Base-by-base conservation (phyloP, 805 yeast genomes). In the Starmerella apis region DNA sequence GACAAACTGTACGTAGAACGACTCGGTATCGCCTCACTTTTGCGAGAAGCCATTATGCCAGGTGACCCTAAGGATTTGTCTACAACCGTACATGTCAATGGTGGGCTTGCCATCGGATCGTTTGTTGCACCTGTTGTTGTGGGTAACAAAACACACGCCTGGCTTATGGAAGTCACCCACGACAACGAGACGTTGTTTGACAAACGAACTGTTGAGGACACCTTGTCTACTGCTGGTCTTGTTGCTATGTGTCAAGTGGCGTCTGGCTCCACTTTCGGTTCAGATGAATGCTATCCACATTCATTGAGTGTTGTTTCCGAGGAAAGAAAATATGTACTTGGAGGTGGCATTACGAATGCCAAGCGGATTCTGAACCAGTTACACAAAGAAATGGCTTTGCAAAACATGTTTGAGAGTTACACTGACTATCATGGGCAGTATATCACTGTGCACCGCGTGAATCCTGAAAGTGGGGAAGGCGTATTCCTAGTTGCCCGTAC, bases 11-110 rank as follows among this genome's bases (percentile, higher is more conserved):
- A 84, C 63, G 96, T 90, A 13, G 95, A 90, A 66, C 73, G 94
- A 57, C 73, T 92, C 39, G 96, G 95, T 16, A 81, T 92, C 49
- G 83, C 86, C 35, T 81, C 95, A 3, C 72, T 92, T 57, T 83
- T 90, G 49, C 77, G 98, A 62, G 98, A 90, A 63, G 97, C 97
- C 0, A 90, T 92, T 95, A 96, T 87, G 68, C 92, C 96, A 1
- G 81, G 92, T 80, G 79, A 83, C 11, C 92, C 84, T 11, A 80
- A 77, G 33, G 97, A 90, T 62, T 73, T 90, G 28, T 86, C 96
- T 2, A 72, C 90, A 51, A 72, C 88, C 46, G 83, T 90, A 23
- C 95, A 90, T 64, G 78, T 80, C 60, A 94, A 90, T 65, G 97
- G 96, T 31, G 98, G 98, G 2, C 73, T 86, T 57, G 96, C 97